Conservation (phyloP, 257 asterid genomes). For the Solanum neorickii region DNA sequence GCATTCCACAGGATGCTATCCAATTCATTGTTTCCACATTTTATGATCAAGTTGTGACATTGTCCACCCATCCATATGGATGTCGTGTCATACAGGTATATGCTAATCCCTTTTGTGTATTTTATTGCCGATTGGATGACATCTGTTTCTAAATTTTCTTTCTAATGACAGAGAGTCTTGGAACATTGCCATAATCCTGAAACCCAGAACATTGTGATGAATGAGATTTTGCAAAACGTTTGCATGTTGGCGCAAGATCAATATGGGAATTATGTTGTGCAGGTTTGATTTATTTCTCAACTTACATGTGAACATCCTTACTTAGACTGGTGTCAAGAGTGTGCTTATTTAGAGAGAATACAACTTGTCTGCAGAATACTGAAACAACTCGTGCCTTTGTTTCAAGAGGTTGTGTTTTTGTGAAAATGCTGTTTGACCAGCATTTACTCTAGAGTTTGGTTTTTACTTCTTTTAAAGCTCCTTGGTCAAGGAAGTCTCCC, state of each 20-base stretch:
- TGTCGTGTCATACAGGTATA: constrained; percentile 79
- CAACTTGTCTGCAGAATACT: not conserved
- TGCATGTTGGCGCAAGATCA: constrained; percentile 76
- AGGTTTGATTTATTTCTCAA: constrained; percentile 34
- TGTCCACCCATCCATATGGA: constrained; percentile 83
- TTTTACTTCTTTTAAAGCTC: not conserved
- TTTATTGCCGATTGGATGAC: not conserved
- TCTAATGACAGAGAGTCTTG: constrained; percentile 50
- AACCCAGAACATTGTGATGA: constrained; percentile 62
- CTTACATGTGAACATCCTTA: not conserved
- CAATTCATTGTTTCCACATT: constrained; percentile 56
- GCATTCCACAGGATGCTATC: constrained; percentile 59
- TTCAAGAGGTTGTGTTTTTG: not conserved
- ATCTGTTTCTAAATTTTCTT: constrained; percentile 8
- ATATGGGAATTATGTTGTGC: constrained; percentile 77
- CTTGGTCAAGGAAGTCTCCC: not conserved
- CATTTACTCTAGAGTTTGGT: not conserved
- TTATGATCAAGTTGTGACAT: constrained; percentile 49
- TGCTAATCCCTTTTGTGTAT: not conserved
- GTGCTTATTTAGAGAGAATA: not conserved
- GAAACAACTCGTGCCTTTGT: not conserved
- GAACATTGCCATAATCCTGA: constrained; percentile 53
- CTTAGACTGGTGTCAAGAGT: not conserved
- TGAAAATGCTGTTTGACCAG: not conserved
- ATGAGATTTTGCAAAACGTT: constrained; percentile 55